Conservation (phyloP, 805 yeast species). For the Yamadazyma philogaea region DNA sequence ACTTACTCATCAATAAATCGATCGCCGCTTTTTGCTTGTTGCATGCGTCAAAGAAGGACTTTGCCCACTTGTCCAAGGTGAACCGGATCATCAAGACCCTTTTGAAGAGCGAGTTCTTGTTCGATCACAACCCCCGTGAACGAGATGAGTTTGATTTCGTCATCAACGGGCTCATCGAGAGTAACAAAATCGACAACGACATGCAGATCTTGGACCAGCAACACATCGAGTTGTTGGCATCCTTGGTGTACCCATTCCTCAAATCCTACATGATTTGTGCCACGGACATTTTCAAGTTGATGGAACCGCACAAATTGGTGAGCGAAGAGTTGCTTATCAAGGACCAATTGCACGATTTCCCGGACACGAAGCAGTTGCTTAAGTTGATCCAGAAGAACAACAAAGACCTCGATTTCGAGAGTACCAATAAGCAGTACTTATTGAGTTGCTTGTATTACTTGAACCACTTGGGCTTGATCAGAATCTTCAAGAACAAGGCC, state of each 20-base stretch:
- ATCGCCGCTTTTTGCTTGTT: slow-evolving; percentile 37
- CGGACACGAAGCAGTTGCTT: slow-evolving; percentile 32
- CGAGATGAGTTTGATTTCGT: slow-evolving; percentile 27
- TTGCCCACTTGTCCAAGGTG: slow-evolving; percentile 19
- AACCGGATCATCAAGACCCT: slow-evolving; percentile 35
- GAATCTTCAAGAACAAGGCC: slow-evolving; percentile 39
- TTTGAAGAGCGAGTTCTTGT: slow-evolving; percentile 41
- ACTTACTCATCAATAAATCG: slow-evolving; percentile 51
- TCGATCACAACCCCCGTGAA: slow-evolving; percentile 36
- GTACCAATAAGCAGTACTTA: slow-evolving; percentile 41
- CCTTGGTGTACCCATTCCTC: slow-evolving; percentile 15
- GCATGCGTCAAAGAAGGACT: slow-evolving; percentile 9
- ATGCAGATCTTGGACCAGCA: slow-evolving; percentile 22
- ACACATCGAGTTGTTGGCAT: slow-evolving; percentile 18
- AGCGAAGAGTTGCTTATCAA: slow-evolving; percentile 23
- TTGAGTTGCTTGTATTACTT: slow-evolving; percentile 38
- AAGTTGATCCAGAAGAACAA: slow-evolving; percentile 23
- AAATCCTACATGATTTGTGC: slow-evolving; percentile 22
- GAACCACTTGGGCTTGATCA: slow-evolving; percentile 31
- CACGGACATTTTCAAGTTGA: slow-evolving; percentile 14
- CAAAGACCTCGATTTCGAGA: slow-evolving; percentile 30
- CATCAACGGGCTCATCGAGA: slow-evolving; percentile 20
- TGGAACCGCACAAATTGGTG: slow-evolving; percentile 12
- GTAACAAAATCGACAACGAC: slow-evolving; percentile 16
- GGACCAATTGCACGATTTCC: slow-evolving; percentile 23